Percentiles rank a stretch among this genome's conserved stretches.
phyloP scores from a whole-genome alignment of 2,329 filamentous ascomycete species.

The Dryadomyces quercus-mongolicae region DNA sequence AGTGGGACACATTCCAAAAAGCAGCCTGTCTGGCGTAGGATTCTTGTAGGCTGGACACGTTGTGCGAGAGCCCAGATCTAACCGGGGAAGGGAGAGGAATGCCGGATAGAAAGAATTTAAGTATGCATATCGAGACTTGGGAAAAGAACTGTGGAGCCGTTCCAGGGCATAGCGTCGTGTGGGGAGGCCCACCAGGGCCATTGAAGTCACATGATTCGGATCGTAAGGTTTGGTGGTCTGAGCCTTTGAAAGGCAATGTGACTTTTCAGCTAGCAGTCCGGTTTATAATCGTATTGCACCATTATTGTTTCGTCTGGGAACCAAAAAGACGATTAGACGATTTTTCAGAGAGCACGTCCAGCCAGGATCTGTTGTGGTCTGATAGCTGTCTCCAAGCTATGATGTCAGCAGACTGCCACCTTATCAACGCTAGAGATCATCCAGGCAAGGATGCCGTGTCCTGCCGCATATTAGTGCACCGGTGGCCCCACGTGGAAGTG shows the following conservation, averaged over 20 bases:
- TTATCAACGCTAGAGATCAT: not conserved
- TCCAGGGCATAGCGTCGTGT: not conserved
- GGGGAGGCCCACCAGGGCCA: not conserved
- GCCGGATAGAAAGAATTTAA: not conserved
- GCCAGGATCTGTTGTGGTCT: no score
- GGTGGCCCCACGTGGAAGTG: not conserved
- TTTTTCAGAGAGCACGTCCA: no score
- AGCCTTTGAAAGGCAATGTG: not conserved
- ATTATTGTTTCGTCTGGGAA: no score
- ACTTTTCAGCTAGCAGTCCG: not conserved
- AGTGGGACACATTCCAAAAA: no score
- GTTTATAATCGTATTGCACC: no score
- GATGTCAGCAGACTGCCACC: not conserved
- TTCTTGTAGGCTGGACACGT: no score
- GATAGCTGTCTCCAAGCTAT: not conserved
- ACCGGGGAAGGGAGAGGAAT: not conserved
- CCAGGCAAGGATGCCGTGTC: not conserved
- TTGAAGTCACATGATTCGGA: not conserved
- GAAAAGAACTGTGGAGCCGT: not conserved
- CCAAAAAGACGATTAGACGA: no score
- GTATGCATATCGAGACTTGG: not conserved
- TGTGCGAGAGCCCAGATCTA: not conserved
- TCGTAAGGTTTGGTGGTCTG: not conserved
- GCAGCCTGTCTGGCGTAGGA: no score
- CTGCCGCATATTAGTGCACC: constrained; percentile 1